These are phyloP conservation scores for Pulveroboletus sp. DNA, from an alignment of 768 basidiomycete species.

Conservation along the genomic window DNA sequence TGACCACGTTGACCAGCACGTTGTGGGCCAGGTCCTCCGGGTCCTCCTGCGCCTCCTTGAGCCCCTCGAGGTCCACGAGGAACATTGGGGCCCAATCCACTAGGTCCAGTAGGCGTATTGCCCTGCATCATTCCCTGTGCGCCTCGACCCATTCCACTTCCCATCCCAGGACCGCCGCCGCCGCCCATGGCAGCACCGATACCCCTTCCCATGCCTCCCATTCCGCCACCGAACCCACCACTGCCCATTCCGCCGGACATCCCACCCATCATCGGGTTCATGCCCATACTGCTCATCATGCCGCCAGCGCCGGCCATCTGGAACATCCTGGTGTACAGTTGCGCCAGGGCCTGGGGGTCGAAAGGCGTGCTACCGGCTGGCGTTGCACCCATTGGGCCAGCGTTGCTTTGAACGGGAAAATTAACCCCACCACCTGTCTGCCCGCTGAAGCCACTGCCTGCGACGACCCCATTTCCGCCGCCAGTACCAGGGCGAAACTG, in stretches of 20 bases:
- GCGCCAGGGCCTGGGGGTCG: constrained; percentile 88
- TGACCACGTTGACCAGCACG: constrained; percentile 67
- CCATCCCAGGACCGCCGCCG: constrained; percentile 37
- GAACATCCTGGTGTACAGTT: constrained; percentile 95
- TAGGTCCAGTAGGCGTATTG: constrained; percentile 33
- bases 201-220: constrained; percentile 39
- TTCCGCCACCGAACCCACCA: constrained; percentile 34
- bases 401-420: constrained; percentile 31
- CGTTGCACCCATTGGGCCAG: constrained; percentile 23
- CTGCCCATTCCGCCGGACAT: constrained; percentile 32
- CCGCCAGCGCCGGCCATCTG: constrained; percentile 65
- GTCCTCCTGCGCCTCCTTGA: constrained; percentile 47
- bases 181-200: constrained; percentile 40
- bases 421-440: constrained; percentile 33
- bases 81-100: constrained; percentile 52
- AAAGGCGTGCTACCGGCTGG: constrained; percentile 60
- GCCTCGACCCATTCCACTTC: constrained; percentile 40
- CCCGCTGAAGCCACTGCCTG: constrained; percentile 28
- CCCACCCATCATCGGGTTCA: constrained; percentile 35
- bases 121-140: constrained; percentile 38
- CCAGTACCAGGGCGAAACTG: constrained; percentile 15
- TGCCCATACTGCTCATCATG: constrained; percentile 42
- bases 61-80: constrained; percentile 65
- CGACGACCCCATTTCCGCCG: constrained; percentile 11
- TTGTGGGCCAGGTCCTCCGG: constrained; percentile 58